Conservation (phyloP, 208 protist species). For the Leishmania tropica region DNA sequence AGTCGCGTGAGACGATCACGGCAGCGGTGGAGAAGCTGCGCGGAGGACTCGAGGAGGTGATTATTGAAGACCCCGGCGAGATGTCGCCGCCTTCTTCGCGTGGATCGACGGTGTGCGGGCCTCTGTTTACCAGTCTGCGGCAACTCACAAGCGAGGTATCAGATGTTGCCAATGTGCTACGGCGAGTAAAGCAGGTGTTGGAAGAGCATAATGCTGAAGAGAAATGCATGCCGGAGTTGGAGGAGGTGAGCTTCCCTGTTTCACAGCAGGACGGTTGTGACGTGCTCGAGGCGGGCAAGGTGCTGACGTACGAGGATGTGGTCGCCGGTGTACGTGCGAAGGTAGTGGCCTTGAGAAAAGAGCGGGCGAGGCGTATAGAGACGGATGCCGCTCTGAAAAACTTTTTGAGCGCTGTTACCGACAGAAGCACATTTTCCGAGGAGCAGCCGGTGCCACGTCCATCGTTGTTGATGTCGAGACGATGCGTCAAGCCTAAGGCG, state of each 20-base stretch:
- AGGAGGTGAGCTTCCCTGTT: slow-evolving; percentile 13
- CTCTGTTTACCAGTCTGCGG: slow-evolving; percentile 14
- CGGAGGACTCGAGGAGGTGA: slow-evolving; percentile 1
- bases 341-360: slow-evolving; percentile 20
- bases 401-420: slow-evolving; percentile 6
- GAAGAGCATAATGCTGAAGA: slow-evolving; percentile 25
- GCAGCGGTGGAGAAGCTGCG: slow-evolving; percentile 20
- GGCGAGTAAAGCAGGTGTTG: slow-evolving; percentile 17
- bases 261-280: neutral
- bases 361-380: slow-evolving; percentile 10
- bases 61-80: neutral
- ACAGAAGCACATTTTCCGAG: neutral
- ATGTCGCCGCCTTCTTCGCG: slow-evolving; percentile 7
- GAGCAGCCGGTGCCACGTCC: neutral
- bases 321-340: slow-evolving; percentile 25
- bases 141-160: slow-evolving; percentile 17
- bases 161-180: slow-evolving; percentile 7
- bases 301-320: slow-evolving; percentile 28
- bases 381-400: neutral
- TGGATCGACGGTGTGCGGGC: slow-evolving; percentile 17
- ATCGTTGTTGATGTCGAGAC: neutral
- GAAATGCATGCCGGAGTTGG: neutral
- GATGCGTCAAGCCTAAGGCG: neutral
- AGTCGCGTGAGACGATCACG: slow-evolving; percentile 8
- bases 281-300: neutral